Evolutionary conservation across 225 moss, liverwort and hornwort species (phyloP), one percentile per base, ranked within the genome.

Genomic region (Physcomitrellopsis africana): DNA sequence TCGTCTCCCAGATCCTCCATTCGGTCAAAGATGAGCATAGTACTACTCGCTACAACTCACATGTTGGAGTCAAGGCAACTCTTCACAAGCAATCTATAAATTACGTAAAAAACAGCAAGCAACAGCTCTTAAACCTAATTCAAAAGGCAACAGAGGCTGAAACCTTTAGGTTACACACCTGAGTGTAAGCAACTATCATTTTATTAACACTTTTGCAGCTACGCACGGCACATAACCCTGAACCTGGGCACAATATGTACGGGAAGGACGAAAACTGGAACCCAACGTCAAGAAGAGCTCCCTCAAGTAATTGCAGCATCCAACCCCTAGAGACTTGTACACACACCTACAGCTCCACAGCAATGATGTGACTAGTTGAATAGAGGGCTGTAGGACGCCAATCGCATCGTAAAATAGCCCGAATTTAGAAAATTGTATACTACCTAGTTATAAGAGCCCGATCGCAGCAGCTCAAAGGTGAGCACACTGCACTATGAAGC

Each of bases 261-360:
- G 63, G 63, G 56, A 51, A 68, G 56, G 56, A 63, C 63, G 54
- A 63, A 63, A 63, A 67, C 32, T 37, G 32, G 63, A 75, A 78
- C 66, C 48, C 51, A 46, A 49, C 79, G 70, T 46, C 56, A 76
- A 66, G 45, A 75, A 32, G 60, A 67, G 69, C 77, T 27, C 59
- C 24, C 65, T 74, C 69, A 59, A 60, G 52, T 53, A 52, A 42
- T 77, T 73, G 24, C 80, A 76, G 76, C 23, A 69, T 37, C 75
- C 59, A 69, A 60, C 73, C 69, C 16, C 76, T 79, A 80, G 20
- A 24, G 23, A 70, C 70, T 70, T 76, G 46, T 76, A 76, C 66
- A 85, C 69, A 82, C 69, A 64, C 79, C 74, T 56, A 79, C 83
- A 76, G 67, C 78, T 74, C 75, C 75, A 66, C 53, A 71, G 26